These are phyloP conservation scores for Diaporthe aspalathi DNA, from an alignment of 2,329 filamentous ascomycete genomes.

Conservation along the genomic window DNA sequence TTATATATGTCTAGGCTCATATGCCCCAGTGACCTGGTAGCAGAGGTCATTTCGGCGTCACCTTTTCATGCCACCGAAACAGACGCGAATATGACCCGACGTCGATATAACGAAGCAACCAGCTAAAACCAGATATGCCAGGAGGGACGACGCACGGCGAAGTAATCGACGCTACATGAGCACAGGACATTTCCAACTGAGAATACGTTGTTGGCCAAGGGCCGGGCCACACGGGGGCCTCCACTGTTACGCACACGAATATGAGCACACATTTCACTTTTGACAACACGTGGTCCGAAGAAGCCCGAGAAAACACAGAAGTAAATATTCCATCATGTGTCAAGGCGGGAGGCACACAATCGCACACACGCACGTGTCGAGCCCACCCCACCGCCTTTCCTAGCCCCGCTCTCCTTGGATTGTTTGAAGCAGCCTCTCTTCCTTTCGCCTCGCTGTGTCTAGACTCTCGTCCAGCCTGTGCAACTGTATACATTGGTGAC, in stretches of 20 bases:
- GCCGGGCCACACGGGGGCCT: background rate
- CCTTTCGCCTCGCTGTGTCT: slow-evolving; percentile 33
- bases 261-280: slow-evolving; percentile 5
- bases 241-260: background rate
- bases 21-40: background rate
- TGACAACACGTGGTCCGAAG: background rate
- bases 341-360: slow-evolving; percentile 14
- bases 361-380: background rate
- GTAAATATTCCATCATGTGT: slow-evolving; percentile 36
- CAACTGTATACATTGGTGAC: slow-evolving; percentile 30
- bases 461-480: slow-evolving; percentile 30
- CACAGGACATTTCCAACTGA: background rate
- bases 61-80: background rate
- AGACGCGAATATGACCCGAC: background rate
- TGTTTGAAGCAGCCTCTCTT: slow-evolving; percentile 8
- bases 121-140: background rate
- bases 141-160: background rate
- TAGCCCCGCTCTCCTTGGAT: background rate
- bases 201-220: background rate
- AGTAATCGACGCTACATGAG: too few species aligned
- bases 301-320: slow-evolving; percentile 18
- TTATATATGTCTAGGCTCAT: background rate
- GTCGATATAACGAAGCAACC: too few species aligned
- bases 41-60: background rate
- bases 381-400: background rate